Evolutionary conservation across 306 rosid species (phyloP).

Genomic region (Cucumis hystrix): DNA sequence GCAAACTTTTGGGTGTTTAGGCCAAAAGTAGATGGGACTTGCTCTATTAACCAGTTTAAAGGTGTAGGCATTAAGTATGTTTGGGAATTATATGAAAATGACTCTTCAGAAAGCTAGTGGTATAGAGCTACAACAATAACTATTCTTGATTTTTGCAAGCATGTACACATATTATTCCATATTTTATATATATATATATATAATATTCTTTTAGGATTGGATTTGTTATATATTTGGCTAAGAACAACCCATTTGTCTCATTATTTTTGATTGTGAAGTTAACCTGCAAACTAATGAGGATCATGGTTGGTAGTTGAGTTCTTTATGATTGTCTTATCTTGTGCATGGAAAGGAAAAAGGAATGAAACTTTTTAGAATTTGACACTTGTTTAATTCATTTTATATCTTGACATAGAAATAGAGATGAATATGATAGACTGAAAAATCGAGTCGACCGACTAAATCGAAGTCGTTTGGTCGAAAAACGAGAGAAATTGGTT

Average conservation of each 20-base stretch:
- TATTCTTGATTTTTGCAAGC: background rate
- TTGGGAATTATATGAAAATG: background rate
- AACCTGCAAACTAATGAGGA: background rate
- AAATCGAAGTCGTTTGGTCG: too few relatives aligned
- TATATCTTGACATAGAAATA: too few relatives aligned
- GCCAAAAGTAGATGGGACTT: background rate
- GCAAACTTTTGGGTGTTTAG: background rate
- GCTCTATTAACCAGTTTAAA: background rate
- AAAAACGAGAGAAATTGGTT: too few relatives aligned
- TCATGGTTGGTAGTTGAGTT: background rate
- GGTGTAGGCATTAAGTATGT: slow-evolving; percentile 3
- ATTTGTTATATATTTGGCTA: background rate
- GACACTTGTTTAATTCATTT: too few relatives aligned
- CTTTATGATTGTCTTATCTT: background rate
- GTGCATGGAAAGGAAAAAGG: background rate
- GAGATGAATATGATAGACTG: too few relatives aligned
- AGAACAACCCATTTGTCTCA: background rate
- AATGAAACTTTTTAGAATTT: too few relatives aligned
- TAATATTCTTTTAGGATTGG: background rate
- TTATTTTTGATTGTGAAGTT: background rate
- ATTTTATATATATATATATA: too few relatives aligned
- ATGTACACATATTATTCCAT: background rate
- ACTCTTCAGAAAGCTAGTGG: background rate
- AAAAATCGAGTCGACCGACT: background rate
- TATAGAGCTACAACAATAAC: background rate